Base-by-base conservation (phyloP, 768 basidiomycete genomes). In the Cyclocybe aegerita region DNA sequence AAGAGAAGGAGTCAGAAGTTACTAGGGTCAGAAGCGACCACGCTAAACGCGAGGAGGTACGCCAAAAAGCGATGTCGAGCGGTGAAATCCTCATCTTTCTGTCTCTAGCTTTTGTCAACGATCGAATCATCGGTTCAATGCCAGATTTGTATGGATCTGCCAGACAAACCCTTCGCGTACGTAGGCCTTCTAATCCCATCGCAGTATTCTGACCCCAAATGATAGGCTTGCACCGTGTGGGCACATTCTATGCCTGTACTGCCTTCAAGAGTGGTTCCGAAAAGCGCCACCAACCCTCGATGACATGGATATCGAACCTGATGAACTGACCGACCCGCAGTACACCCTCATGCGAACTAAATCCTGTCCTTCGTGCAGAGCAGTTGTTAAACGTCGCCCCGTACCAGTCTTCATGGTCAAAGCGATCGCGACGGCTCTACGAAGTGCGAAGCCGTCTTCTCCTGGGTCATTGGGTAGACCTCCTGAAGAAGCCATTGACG, bases 191-290 rank as follows among this genome's bases (percentile, higher is more conserved):
- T 23, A 23, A 23, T 5, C 23, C 23, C 23, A 23, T 23, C 23
- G 23, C n/a, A 9, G 16, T 31, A 11, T 35, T 12, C 34, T 46
- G 14, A 36, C 11, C 31, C 0, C 10, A 6, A 48, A 29, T 32
- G 17, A 6, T 45, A 88, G 88, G 1, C 72, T 90, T 39, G 78
- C 85, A 1, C 88, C 88, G 0, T 90, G 88, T 58, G 88, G 88
- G 1, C 88, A 90, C 56, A 77, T 87, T n/a, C 71, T 87, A n/a
- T 90, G 88, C 49, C 74, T 86, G 23, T 57, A 60, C 2, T 90
- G 88, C 57, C 78, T 90, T 7, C 84, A 87, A 64, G 81, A 84
- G 57, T 90, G 88, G 88, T 90, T 90, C 68, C 78, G 81, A 51
- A 77, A 80, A 45, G 85, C 86, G 3, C 86, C 87, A 3, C 67